Evolutionary conservation across 345 rosid species (phyloP).

Genomic region (Aegle marmelos): DNA sequence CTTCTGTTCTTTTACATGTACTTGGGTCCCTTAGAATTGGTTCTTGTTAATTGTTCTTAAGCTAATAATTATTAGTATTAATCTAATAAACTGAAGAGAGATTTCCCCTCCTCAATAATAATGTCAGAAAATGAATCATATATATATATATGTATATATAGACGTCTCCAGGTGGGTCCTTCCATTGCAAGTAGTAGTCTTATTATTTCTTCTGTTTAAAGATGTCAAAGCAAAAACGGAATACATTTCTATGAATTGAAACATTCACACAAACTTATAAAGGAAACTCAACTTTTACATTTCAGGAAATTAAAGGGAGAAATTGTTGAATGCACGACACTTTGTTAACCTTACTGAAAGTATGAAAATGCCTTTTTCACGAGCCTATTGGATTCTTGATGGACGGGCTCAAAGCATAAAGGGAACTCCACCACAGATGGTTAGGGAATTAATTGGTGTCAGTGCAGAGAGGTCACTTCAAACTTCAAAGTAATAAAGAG

Average conservation of each 20-base stretch:
- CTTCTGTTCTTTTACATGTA: not conserved
- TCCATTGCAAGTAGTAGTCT: not conserved
- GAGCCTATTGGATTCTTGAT: slow-evolving; percentile 16
- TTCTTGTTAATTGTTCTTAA: slow-evolving; percentile 20
- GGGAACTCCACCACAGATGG: slow-evolving; percentile 13
- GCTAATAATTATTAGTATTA: not conserved
- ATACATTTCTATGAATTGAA: not conserved
- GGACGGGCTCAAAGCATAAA: slow-evolving; percentile 8
- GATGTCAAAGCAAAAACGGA: not conserved
- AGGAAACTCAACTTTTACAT: slow-evolving; percentile 23
- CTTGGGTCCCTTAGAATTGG: slow-evolving; percentile 33
- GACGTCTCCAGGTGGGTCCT: not conserved
- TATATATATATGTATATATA: not conserved
- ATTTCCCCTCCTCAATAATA: not conserved
- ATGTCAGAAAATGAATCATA: slow-evolving; percentile 1
- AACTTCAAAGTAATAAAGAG: slow-evolving; percentile 6
- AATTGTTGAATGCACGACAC: slow-evolving; percentile 4
- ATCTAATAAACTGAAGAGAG: not conserved
- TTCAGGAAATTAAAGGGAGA: slow-evolving; percentile 8
- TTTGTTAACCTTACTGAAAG: not conserved
- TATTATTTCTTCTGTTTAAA: not conserved
- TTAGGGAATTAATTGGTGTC: not conserved
- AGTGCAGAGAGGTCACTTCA: slow-evolving; percentile 17
- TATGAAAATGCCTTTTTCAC: slow-evolving; percentile 1
- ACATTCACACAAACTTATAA: not conserved